phyloP scores from a whole-genome alignment of 225 moss, liverwort and hornwort species.

The Thuidium tamariscinum region DNA sequence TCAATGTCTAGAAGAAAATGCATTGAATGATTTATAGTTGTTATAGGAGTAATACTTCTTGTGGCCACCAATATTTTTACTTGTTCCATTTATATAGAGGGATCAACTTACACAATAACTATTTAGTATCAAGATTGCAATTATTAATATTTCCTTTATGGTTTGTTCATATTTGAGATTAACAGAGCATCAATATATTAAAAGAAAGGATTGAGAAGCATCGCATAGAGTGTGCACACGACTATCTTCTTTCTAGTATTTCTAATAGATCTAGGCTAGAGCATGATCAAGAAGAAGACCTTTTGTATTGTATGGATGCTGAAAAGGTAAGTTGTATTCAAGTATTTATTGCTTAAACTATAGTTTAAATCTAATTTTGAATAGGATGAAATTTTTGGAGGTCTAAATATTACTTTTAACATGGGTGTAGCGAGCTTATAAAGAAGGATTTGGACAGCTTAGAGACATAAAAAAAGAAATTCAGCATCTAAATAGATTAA shows the following conservation, averaged over 20 bases:
- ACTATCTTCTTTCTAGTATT: slow-evolving; percentile 22
- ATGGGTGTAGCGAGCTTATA: slow-evolving; percentile 28
- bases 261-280: neutral
- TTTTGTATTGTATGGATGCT: slow-evolving; percentile 36
- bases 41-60: neutral
- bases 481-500: slow-evolving; percentile 33
- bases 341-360: neutral
- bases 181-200: slow-evolving; percentile 40
- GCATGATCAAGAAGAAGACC: slow-evolving; percentile 31
- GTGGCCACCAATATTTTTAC: neutral
- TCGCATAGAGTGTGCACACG: slow-evolving; percentile 33
- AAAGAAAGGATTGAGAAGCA: slow-evolving; percentile 50
- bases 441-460: slow-evolving; percentile 36
- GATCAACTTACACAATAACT: neutral
- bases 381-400: neutral
- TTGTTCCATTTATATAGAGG: neutral
- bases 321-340: slow-evolving; percentile 25
- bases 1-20: no score
- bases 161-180: neutral
- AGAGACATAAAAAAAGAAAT: slow-evolving; percentile 57
- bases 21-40: neutral
- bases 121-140: neutral
- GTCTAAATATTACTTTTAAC: neutral
- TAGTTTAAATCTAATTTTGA: neutral
- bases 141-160: neutral